These are phyloP conservation scores for Colletotrichum neosansevieriae DNA, from an alignment of 2,329 filamentous ascomycete species.

Conservation along the genomic window DNA sequence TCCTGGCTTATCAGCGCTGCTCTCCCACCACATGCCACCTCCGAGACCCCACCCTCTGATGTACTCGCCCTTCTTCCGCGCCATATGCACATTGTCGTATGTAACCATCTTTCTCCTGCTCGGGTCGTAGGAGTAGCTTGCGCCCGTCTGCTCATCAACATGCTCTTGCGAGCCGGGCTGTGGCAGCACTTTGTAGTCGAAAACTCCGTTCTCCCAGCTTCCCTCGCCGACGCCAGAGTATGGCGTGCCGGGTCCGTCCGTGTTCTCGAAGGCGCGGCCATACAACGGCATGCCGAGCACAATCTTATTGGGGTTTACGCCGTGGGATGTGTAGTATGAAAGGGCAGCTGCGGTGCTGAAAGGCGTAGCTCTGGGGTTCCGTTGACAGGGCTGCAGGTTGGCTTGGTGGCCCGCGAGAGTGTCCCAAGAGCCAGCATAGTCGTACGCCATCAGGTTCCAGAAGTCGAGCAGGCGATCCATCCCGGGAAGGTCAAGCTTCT, in stretches of 20 bases:
- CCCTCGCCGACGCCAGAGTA: slow-evolving; percentile 82
- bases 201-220: slow-evolving; percentile 86
- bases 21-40: slow-evolving; percentile 99
- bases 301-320: slow-evolving; percentile 78
- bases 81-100: slow-evolving; percentile 81
- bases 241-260: slow-evolving; percentile 76
- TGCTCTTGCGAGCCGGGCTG: slow-evolving; percentile 73
- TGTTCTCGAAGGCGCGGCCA: slow-evolving; percentile 85
- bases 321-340: slow-evolving; percentile 73
- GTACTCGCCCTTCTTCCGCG: slow-evolving; percentile 77
- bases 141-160: slow-evolving; percentile 72
- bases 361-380: slow-evolving; percentile 75
- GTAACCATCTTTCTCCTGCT: slow-evolving; percentile 75
- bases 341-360: slow-evolving; percentile 82
- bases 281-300: slow-evolving; percentile 94
- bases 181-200: slow-evolving; percentile 90
- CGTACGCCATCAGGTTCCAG: slow-evolving; percentile 90
- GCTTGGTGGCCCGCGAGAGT: slow-evolving; percentile 78
- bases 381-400: slow-evolving; percentile 74
- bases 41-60: slow-evolving; percentile 77
- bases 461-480: slow-evolving; percentile 79
- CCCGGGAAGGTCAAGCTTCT: slow-evolving; percentile 69
- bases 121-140: slow-evolving; percentile 82
- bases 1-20: slow-evolving; percentile 78
- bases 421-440: slow-evolving; percentile 89